Evolutionary conservation across 768 basidiomycete species (phyloP).

Genomic region (Leccinum longicurvipes): DNA sequence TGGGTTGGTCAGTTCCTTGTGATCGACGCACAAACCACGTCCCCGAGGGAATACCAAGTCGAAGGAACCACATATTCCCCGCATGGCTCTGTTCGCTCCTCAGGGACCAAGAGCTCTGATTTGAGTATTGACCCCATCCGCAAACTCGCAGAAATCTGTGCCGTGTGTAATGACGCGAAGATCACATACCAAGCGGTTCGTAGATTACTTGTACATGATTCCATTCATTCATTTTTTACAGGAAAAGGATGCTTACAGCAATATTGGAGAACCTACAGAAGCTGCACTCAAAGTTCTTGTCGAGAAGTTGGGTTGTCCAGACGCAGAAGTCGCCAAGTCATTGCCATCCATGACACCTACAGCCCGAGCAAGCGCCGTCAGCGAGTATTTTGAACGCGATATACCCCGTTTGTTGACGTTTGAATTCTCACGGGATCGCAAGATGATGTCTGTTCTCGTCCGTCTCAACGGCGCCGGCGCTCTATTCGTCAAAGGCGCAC

Average conservation of each 20-base stretch:
- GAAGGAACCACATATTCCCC: conserved; percentile 95
- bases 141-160: conserved; percentile 85
- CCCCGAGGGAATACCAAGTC: conserved; percentile 68
- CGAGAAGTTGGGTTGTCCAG: conserved; percentile 86
- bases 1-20: conserved; percentile 62
- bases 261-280: conserved; percentile 96
- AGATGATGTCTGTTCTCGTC: conserved; percentile 98
- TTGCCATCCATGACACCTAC: conserved; percentile 54
- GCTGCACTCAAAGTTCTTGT: conserved; percentile 93
- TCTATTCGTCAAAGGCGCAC: conserved; percentile 93
- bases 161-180: conserved; percentile 94
- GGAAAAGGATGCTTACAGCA: conserved; percentile 77
- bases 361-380: conserved; percentile 77
- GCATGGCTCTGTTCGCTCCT: conserved; percentile 64
- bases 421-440: conserved; percentile 97
- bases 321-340: conserved; percentile 54
- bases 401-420: conserved; percentile 88
- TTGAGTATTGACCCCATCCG: conserved; percentile 67
- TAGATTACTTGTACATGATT: neutral
- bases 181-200: conserved; percentile 78
- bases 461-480: conserved; percentile 64
- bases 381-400: conserved; percentile 71
- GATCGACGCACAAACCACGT: conserved; percentile 50
- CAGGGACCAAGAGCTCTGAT: conserved; percentile 62
- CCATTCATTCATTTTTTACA: conserved; percentile 28